Percentiles rank a stretch among this genome's conserved stretches.
phyloP scores from a whole-genome alignment of 306 rosid genomes.

The Gleditsia sinensis region DNA sequence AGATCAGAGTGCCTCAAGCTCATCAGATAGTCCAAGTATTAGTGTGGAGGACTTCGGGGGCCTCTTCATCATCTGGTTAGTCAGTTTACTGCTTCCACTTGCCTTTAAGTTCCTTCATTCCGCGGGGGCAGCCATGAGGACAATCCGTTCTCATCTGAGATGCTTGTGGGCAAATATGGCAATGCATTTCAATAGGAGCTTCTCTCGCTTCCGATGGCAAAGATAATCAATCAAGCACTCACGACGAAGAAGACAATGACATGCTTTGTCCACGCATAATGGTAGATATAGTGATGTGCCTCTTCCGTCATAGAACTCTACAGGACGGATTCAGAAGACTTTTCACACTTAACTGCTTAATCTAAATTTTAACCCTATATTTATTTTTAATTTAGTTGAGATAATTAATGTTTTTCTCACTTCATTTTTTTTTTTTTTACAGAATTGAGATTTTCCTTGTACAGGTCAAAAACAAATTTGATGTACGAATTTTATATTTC shows the following conservation, averaged over 20 bases:
- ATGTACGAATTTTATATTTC: too few relatives aligned
- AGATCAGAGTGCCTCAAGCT: slow-evolving; percentile 27
- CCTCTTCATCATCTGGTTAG: slow-evolving; percentile 39
- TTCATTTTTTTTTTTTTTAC: too few relatives aligned
- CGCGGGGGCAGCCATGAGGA: slow-evolving; percentile 19
- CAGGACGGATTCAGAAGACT: not conserved
- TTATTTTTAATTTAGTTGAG: too few relatives aligned
- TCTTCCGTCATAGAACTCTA: not conserved
- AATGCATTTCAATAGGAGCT: slow-evolving; percentile 14
- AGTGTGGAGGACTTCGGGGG: slow-evolving; percentile 40
- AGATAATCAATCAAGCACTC: not conserved
- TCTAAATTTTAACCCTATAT: too few relatives aligned
- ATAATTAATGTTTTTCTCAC: too few relatives aligned
- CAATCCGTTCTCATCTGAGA: too few relatives aligned
- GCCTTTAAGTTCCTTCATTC: not conserved
- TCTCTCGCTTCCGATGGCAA: not conserved
- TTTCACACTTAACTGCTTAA: too few relatives aligned
- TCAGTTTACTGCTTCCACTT: slow-evolving; percentile 18
- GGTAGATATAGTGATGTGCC: too few relatives aligned
- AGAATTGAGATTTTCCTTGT: too few relatives aligned
- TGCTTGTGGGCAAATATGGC: too few relatives aligned
- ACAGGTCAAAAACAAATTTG: too few relatives aligned
- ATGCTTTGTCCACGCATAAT: not conserved
- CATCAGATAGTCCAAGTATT: slow-evolving; percentile 31
- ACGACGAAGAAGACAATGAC: not conserved